Percentiles rank a stretch among this genome's conserved stretches.
phyloP scores from a whole-genome alignment of 192 early-diverging fungal species.

The Kickxella alabastrina region DNA sequence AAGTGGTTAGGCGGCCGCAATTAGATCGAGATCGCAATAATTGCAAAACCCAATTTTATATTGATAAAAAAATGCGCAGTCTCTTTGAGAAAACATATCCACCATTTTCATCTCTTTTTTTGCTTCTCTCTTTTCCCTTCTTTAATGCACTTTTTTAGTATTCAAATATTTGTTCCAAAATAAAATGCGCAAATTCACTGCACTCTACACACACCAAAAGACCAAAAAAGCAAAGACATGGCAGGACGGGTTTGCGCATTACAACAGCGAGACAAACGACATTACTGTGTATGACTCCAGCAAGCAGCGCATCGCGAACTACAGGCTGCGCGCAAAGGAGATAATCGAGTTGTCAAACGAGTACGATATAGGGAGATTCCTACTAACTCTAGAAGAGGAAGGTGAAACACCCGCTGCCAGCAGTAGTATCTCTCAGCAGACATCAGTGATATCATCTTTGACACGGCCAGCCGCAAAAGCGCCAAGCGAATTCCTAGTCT shows the following conservation, averaged over 20 bases:
- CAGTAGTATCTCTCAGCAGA: not conserved
- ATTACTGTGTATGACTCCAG: slow-evolving; percentile 26
- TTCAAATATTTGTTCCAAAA: not conserved
- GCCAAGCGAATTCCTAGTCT: slow-evolving; percentile 29
- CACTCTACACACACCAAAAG: slow-evolving; percentile 51
- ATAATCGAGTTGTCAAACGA: slow-evolving; percentile 26
- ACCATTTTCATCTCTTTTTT: slow-evolving; percentile 4
- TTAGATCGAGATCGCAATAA: not conserved
- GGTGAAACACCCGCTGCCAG: not conserved
- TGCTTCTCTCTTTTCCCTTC: not conserved
- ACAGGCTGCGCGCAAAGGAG: slow-evolving; percentile 31
- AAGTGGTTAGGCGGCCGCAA: slow-evolving; percentile 34
- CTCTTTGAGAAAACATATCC: not conserved
- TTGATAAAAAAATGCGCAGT: not conserved
- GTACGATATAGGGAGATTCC: slow-evolving; percentile 40
- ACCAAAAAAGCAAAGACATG: slow-evolving; percentile 51
- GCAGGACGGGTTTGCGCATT: slow-evolving; percentile 45
- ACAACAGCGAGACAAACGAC: slow-evolving; percentile 25
- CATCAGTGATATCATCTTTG: no score
- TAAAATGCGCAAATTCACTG: slow-evolving; percentile 31
- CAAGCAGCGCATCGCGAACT: slow-evolving; percentile 25
- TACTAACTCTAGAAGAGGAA: slow-evolving; percentile 39
- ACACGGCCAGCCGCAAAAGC: no score
- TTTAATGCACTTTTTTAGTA: not conserved
- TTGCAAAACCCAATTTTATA: not conserved